Evolutionary conservation across 1,139 yeast genomes (phyloP).

Genomic region (Protomyces inundatus): DNA sequence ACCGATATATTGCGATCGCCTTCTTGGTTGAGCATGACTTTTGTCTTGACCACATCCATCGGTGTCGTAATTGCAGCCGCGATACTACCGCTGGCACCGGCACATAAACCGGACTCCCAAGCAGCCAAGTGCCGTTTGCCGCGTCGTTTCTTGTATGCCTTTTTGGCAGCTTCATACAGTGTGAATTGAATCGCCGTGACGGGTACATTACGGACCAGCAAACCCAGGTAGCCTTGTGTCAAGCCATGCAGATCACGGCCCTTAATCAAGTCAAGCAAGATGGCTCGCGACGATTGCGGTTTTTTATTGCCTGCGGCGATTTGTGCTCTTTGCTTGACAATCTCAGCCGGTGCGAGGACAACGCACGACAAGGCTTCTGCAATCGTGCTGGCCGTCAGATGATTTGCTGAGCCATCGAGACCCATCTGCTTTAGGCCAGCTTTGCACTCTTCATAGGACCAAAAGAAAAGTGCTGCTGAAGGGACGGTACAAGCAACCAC

Average conservation of each 20-base stretch:
- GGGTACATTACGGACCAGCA: slow-evolving; percentile 91
- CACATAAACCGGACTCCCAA: slow-evolving; percentile 65
- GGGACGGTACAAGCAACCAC: slow-evolving; percentile 96
- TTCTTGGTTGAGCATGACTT: slow-evolving; percentile 60
- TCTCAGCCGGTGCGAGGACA: slow-evolving; percentile 95
- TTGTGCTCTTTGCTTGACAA: slow-evolving; percentile 90
- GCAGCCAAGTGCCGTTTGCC: slow-evolving; percentile 58
- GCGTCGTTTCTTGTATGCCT: slow-evolving; percentile 36
- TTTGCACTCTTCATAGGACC: slow-evolving; percentile 23
- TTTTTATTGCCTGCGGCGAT: slow-evolving; percentile 46
- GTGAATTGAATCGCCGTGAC: slow-evolving; percentile 95
- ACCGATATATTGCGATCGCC: neutral
- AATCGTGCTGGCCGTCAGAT: slow-evolving; percentile 13
- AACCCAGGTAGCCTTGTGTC: slow-evolving; percentile 88
- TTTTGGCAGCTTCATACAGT: slow-evolving; percentile 74
- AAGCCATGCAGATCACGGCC: slow-evolving; percentile 58
- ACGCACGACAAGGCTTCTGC: slow-evolving; percentile 50
- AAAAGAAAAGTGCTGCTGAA: slow-evolving; percentile 25
- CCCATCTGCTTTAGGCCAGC: neutral
- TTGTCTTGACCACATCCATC: slow-evolving; percentile 82
- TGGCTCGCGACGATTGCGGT: slow-evolving; percentile 55
- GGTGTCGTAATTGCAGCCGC: slow-evolving; percentile 96
- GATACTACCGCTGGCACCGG: slow-evolving; percentile 76
- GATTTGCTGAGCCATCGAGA: slow-evolving; percentile 13
- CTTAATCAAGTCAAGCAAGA: slow-evolving; percentile 50